Evolutionary conservation across 2,329 filamentous ascomycete genomes (phyloP), one percentile per base, ranked within the genome.

Genomic region (Aspergillus sp.): DNA sequence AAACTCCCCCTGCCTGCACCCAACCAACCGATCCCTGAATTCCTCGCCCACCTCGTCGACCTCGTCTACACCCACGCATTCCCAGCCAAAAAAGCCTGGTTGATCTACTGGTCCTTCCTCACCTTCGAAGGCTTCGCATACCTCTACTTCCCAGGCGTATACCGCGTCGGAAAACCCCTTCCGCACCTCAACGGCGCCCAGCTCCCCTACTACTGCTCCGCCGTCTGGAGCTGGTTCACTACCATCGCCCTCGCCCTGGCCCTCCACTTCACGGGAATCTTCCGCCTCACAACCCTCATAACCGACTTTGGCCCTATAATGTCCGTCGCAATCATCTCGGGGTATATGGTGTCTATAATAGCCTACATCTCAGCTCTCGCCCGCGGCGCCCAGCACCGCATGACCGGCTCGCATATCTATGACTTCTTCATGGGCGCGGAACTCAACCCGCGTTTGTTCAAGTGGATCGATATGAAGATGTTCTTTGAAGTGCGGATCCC

Each of bases 271-370:
- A 88, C 87, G 5, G 91, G 91, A 15, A 61, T 91, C 56, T 98
- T 97, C 82, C 89, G 86, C 57, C 82, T 98, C 50, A 93, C 96
- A 77, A 96, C 87, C 22, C 83, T 96, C 67, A 86, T 99, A 57
- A 93, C 97, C 71, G 90, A 98, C 74, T 99, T 99, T 64, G 95
- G 95, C 1, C 88, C 93, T 12, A 79, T 99, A 48, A 88, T 98
- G 82, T 92, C 89, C 27, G 95, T 99, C 11, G 90, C 93, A 54
- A 98, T 99, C 68, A 74, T 95, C 62, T 95, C 91, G 6, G 93
- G 93, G 52, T 96, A 90, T 76, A 68, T 93, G 19, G 89, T 95
- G 65, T 87, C 88, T 61, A 81, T 93, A 63, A 77, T 92, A 54
- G 93, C 92, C 51, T 99, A 97, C 77, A 78, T 90, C 69, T 96